A percentile compares a stretch with the other conserved stretches of the same genome.
Evolutionary conservation across 1,284 basidiomycete species (phyloP).

Genomic region (Ceraceosorus bombacis): DNA sequence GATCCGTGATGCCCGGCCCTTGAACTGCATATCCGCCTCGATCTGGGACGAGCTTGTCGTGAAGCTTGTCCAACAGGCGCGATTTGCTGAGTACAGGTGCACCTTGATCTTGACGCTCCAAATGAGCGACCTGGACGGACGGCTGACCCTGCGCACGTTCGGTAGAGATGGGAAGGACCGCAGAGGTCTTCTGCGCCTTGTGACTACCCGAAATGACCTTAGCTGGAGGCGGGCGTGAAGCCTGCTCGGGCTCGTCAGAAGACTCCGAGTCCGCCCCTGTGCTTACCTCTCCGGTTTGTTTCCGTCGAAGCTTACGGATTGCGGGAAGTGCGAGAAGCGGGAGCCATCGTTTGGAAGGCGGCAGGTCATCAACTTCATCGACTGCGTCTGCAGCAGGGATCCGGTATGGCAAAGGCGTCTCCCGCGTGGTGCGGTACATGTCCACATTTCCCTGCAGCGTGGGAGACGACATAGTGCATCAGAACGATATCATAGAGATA

Average conservation of each 20-base stretch:
- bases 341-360: neutral
- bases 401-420: slow-evolving; percentile 67
- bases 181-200: neutral
- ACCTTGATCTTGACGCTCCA: neutral
- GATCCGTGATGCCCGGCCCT: slow-evolving; percentile 4
- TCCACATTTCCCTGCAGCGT: slow-evolving; percentile 53
- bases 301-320: slow-evolving; percentile 2
- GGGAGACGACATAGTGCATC: neutral
- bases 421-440: slow-evolving; percentile 71
- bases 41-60: slow-evolving; percentile 12
- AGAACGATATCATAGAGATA: neutral
- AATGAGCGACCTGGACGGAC: neutral
- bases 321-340: neutral
- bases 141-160: neutral
- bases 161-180: too few species aligned
- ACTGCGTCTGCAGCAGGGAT: slow-evolving; percentile 2
- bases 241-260: neutral
- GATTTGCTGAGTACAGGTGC: neutral
- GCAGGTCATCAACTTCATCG: slow-evolving; percentile 16
- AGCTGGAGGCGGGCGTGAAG: neutral
- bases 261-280: neutral
- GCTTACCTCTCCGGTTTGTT: neutral
- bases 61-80: neutral
- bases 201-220: neutral
- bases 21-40: slow-evolving; percentile 1